Percentiles rank a stretch among this genome's conserved stretches.
Conservation (phyloP, 768 basidiomycete genomes). For the Pleurotus cornucopiae region DNA sequence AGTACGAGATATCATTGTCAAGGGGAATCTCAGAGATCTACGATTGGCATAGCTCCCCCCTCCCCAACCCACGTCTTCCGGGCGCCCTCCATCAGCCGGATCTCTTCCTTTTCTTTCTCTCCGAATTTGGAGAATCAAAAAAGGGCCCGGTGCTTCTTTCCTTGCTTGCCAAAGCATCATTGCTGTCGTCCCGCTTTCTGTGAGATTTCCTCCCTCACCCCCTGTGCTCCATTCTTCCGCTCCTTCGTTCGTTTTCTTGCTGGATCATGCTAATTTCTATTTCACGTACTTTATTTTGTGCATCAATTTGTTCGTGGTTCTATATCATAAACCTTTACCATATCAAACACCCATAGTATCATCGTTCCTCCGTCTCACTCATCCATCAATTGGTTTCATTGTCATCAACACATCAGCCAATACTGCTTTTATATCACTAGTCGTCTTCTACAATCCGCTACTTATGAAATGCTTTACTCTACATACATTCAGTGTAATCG, state of each 20-base stretch:
- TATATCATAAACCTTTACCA: neutral
- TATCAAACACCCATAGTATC: neutral
- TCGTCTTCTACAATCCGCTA: neutral
- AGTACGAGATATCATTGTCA: constrained; percentile 73
- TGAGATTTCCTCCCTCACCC: neutral
- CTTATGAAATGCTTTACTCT: too few relatives aligned
- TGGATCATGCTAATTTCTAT: neutral
- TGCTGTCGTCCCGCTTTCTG: neutral
- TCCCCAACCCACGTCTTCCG: neutral
- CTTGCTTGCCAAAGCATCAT: neutral
- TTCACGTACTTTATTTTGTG: neutral
- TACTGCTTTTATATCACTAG: neutral
- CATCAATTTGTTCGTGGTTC: too few relatives aligned
- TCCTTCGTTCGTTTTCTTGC: neutral
- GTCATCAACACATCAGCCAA: neutral
- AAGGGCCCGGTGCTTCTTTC: too few relatives aligned
- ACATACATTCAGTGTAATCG: too few relatives aligned
- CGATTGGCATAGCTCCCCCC: constrained; percentile 36
- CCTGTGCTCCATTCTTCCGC: too few relatives aligned
- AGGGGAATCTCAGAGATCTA: constrained; percentile 59
- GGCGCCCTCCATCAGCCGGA: too few relatives aligned
- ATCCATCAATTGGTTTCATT: neutral
- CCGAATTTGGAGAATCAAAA: too few relatives aligned
- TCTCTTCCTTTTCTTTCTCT: too few relatives aligned
- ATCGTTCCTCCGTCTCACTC: neutral